Percentiles rank a stretch among this genome's conserved stretches.
Conservation (phyloP, 116 monocot genomes). For the Trichopus zeylanicus region DNA sequence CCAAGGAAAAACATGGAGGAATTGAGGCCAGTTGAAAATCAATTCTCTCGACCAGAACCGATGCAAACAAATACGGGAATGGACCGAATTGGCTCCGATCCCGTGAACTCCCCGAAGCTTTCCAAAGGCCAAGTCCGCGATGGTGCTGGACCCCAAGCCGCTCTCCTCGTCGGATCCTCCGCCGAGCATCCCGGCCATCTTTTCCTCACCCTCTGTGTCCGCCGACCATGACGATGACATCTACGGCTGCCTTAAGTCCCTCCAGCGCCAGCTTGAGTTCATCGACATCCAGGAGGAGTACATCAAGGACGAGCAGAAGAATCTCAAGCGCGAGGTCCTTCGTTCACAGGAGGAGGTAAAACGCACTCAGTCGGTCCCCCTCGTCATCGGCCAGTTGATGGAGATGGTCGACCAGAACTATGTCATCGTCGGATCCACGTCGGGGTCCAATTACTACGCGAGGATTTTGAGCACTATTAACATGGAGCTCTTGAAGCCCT, state of each 20-base stretch:
- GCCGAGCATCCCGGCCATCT: slow-evolving; percentile 1
- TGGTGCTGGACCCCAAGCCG: not conserved
- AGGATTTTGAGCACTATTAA: slow-evolving; percentile 94
- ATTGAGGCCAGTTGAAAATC: too few species aligned
- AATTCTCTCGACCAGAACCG: too few species aligned
- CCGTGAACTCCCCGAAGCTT: not conserved
- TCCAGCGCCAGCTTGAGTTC: slow-evolving; percentile 82
- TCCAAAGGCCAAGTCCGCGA: not conserved
- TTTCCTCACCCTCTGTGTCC: slow-evolving; percentile 17
- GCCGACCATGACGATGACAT: slow-evolving; percentile 61
- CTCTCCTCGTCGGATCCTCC: not conserved
- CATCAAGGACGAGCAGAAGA: slow-evolving; percentile 92
- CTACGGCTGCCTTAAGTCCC: slow-evolving; percentile 62
- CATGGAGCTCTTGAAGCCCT: slow-evolving; percentile 82
- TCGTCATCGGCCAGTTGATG: slow-evolving; percentile 94
- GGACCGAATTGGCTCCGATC: too few species aligned
- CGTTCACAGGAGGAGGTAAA: slow-evolving; percentile 97
- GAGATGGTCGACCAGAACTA: slow-evolving; percentile 99
- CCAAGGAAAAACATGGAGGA: too few species aligned
- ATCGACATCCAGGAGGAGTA: slow-evolving; percentile 96
- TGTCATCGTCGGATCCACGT: slow-evolving; percentile 93
- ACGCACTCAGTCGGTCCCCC: slow-evolving; percentile 86
- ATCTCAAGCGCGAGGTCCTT: slow-evolving; percentile 85
- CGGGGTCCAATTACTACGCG: slow-evolving; percentile 87
- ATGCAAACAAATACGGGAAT: too few species aligned